Evolutionary conservation across 331 rosid genomes (phyloP), one percentile per base, ranked within the genome.

Genomic region (Saraca asoca): DNA sequence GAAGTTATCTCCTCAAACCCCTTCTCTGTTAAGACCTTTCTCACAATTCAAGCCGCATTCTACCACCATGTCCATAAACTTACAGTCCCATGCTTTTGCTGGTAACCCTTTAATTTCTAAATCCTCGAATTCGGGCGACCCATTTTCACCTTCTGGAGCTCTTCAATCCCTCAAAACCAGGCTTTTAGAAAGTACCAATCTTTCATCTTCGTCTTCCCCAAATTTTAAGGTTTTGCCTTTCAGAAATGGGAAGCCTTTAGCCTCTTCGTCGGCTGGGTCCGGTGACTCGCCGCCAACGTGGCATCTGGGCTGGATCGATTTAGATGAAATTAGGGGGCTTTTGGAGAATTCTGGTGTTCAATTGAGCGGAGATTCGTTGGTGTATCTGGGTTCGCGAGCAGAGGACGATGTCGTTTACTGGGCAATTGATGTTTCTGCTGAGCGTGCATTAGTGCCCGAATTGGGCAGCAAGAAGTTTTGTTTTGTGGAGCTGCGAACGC

Each of bases 401-500:
- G 86, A 80, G 24, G 85, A 84, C 8, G 95, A 86, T 44, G 80
- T 72, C 41, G 85, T 85, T 52, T 93, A 78, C 51, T 89, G 94
- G 98, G 90, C 88, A 5, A 65, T 86, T 51, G 98, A 93, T 73
- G 89, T 85, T 68, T 83, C 96, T 33, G 81, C 20, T n/a, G 80
- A 75, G 72, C 65, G 52, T 62, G 38, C 51, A 12, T 48, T 82
- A 70, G 85, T 43, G 48, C 60, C 76, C 58, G 85, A 77, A 59
- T 70, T 85, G 69, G 82, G 82, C 51, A 62, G 53, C 45, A 60
- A 51, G 51, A 68, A 68, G 45, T 63, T 74, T 31, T 17, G 87
- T 45, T 93, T 93, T 58, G 89, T 90, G 62, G 96, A 93, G 80
- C 90, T 93, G 4, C 73, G 96, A 45, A 89, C 95, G 46, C 79